A percentile compares a stretch with the other conserved stretches of the same genome.
These are phyloP conservation scores for Quercus wislizeni DNA, from an alignment of 306 rosid species.

Conservation along the genomic window DNA sequence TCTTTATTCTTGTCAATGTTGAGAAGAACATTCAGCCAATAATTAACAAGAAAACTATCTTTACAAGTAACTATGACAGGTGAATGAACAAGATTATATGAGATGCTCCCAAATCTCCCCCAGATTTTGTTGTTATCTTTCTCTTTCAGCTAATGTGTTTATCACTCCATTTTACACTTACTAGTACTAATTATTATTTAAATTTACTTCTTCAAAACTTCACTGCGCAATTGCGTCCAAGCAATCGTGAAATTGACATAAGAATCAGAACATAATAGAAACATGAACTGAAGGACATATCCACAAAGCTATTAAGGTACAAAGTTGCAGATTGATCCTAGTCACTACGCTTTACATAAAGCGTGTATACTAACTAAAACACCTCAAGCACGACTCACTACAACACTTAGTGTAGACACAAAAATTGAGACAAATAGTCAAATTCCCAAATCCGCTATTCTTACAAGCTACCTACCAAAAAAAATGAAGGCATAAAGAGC, in stretches of 20 bases:
- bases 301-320: constrained; percentile 2
- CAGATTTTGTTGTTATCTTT: background rate
- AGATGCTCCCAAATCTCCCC: background rate
- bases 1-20: background rate
- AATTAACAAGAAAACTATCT: background rate
- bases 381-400: background rate
- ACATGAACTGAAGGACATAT: background rate
- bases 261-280: background rate
- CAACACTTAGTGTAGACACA: background rate
- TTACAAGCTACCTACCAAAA: background rate
- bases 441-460: background rate
- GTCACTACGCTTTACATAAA: background rate
- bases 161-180: background rate
- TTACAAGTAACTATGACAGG: background rate
- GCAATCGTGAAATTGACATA: background rate
- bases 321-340: background rate
- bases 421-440: background rate
- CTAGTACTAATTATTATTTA: background rate
- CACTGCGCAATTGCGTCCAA: constrained; percentile 8
- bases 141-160: background rate
- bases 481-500: background rate
- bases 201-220: background rate
- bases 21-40: background rate
- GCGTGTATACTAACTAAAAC: background rate
- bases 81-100: background rate